Evolutionary conservation across 1,284 basidiomycete genomes (phyloP).

Genomic region (Ceratobasidium sp.): DNA sequence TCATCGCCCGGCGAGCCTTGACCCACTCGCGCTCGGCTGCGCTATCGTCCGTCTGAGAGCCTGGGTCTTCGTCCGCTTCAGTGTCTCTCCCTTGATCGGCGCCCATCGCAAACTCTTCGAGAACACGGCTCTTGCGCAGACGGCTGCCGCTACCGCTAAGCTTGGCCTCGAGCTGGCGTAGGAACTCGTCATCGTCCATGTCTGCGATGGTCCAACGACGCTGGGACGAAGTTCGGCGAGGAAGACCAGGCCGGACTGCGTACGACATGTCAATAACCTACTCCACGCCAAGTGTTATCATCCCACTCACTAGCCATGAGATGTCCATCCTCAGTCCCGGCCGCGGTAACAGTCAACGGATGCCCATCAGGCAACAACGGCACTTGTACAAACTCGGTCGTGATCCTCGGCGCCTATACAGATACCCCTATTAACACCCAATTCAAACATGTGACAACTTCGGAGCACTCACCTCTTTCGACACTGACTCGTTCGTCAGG

Average conservation of each 20-base stretch:
- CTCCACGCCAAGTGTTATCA: neutral
- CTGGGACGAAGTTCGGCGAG: slow-evolving; percentile 38
- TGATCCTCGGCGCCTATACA: slow-evolving; percentile 31
- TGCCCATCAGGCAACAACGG: neutral
- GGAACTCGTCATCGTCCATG: slow-evolving; percentile 56
- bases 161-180: slow-evolving; percentile 53
- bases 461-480: slow-evolving; percentile 19
- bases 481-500: neutral
- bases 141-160: slow-evolving; percentile 42
- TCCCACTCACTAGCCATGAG: slow-evolving; percentile 17
- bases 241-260: slow-evolving; percentile 37
- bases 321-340: slow-evolving; percentile 19
- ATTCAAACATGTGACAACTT: neutral
- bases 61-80: slow-evolving; percentile 49
- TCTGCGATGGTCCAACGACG: slow-evolving; percentile 57
- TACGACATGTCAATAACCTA: neutral
- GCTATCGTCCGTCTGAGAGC: slow-evolving; percentile 45
- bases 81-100: slow-evolving; percentile 31
- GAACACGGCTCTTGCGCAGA: slow-evolving; percentile 52
- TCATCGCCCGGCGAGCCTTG: slow-evolving; percentile 64
- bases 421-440: neutral
- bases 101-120: slow-evolving; percentile 46
- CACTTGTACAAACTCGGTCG: slow-evolving; percentile 18
- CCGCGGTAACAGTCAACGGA: slow-evolving; percentile 7
- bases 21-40: slow-evolving; percentile 60